Conservation (phyloP, 1,284 basidiomycete genomes). For the Lentinula novae-zelandiae region DNA sequence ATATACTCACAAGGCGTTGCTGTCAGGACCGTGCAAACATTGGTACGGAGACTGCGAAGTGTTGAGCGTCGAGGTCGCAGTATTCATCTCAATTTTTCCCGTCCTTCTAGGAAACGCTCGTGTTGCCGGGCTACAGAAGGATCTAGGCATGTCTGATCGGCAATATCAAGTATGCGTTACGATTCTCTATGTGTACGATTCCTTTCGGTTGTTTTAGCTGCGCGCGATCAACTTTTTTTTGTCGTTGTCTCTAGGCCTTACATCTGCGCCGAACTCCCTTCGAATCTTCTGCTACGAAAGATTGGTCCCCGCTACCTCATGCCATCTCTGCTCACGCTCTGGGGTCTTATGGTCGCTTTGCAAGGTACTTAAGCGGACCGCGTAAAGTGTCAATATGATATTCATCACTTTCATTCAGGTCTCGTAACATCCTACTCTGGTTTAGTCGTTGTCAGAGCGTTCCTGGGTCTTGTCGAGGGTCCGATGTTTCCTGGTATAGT, state of each 20-base stretch:
- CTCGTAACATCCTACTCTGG: conserved; percentile 45
- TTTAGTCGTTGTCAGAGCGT: conserved; percentile 49
- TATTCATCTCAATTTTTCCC: neutral
- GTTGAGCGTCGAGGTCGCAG: neutral
- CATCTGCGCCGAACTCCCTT: conserved; percentile 51
- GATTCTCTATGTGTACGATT: conserved; percentile 43
- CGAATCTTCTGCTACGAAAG: conserved; percentile 45
- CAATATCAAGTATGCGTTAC: conserved; percentile 46
- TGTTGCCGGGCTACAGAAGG: conserved; percentile 50
- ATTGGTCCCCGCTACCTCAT: conserved; percentile 51
- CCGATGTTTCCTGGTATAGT: conserved; percentile 52
- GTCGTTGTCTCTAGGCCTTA: conserved; percentile 39
- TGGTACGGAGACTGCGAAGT: conserved; percentile 22
- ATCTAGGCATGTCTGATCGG: conserved; percentile 40
- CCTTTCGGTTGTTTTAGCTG: neutral
- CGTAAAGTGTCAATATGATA: neutral
- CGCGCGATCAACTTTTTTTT: neutral
- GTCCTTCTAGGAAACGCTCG: conserved; percentile 48
- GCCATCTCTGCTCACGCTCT: conserved; percentile 45
- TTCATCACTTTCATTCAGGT: conserved; percentile 29
- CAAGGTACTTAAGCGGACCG: conserved; percentile 34
- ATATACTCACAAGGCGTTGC: neutral
- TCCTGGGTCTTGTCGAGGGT: conserved; percentile 56
- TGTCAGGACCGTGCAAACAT: conserved; percentile 31
- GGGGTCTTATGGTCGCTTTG: conserved; percentile 47